Evolutionary conservation across 768 basidiomycete species (phyloP).

Genomic region (Strobilomyces confusus): DNA sequence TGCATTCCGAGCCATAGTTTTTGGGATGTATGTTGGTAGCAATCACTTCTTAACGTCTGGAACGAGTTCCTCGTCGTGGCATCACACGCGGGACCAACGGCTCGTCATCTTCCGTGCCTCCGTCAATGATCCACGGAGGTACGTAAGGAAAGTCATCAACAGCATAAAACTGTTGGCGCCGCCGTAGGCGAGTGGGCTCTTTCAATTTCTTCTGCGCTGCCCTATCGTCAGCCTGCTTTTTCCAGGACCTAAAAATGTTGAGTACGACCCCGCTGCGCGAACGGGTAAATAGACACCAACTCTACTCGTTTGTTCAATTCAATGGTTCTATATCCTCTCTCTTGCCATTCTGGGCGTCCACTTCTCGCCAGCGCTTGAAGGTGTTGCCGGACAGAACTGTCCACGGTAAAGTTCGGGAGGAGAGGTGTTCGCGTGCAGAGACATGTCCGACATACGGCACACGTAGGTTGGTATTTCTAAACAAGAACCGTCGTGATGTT

Average conservation of each 20-base stretch:
- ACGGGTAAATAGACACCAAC: constrained; percentile 35
- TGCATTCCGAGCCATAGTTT: too few species aligned
- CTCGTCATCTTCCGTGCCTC: constrained; percentile 5
- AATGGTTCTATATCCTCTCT: constrained; percentile 39
- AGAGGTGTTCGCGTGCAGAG: constrained; percentile 42
- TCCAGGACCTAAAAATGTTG: constrained; percentile 29
- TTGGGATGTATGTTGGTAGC: background rate
- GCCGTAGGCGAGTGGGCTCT: constrained; percentile 8
- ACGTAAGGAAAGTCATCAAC: constrained; percentile 7
- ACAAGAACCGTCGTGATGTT: constrained; percentile 1
- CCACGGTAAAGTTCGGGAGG: constrained; percentile 61
- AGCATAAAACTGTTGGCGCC: constrained; percentile 10
- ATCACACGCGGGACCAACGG: background rate
- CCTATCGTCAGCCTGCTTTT: constrained; percentile 10
- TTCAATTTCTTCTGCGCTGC: constrained; percentile 18
- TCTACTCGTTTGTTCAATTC: constrained; percentile 55
- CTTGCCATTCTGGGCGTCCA: constrained; percentile 51
- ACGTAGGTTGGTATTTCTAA: constrained; percentile 43
- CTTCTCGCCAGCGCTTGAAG: constrained; percentile 43
- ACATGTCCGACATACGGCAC: constrained; percentile 56
- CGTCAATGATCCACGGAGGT: constrained; percentile 3
- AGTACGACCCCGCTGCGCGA: background rate
- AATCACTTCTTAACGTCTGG: constrained; percentile 11
- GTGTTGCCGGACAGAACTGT: constrained; percentile 58
- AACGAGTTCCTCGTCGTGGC: constrained; percentile 17